These are phyloP conservation scores for Plectosphaerella plurivora DNA, from an alignment of 2,329 filamentous ascomycete genomes.

Conservation along the genomic window DNA sequence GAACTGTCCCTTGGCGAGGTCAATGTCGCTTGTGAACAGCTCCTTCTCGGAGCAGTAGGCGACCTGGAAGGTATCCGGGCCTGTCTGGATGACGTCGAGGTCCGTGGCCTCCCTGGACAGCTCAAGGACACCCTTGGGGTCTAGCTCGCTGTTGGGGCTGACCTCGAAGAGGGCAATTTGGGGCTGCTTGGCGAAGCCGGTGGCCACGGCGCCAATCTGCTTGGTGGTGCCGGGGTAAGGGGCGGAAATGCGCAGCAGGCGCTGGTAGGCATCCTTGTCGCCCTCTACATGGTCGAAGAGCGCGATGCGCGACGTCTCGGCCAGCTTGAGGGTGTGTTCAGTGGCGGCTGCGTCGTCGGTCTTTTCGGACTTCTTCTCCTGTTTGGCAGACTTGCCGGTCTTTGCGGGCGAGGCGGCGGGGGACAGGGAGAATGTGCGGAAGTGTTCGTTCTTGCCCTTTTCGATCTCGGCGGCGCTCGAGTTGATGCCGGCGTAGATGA, in stretches of 20 bases:
- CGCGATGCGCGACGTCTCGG: conserved; percentile 46
- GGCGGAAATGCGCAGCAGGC: conserved; percentile 50
- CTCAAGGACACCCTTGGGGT: conserved; percentile 43
- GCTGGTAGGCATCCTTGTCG: conserved; percentile 54
- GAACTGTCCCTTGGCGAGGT: conserved; percentile 15
- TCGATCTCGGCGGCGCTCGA: conserved; percentile 68
- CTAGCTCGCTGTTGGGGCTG: conserved; percentile 46
- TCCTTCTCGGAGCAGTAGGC: conserved; percentile 76
- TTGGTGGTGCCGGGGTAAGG: conserved; percentile 40
- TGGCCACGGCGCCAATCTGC: conserved; percentile 73
- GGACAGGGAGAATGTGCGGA: conserved; percentile 68
- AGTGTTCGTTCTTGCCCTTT: conserved; percentile 77
- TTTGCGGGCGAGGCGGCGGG: conserved; percentile 14
- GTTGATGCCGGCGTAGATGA: conserved; percentile 77
- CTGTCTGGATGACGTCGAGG: conserved; percentile 63
- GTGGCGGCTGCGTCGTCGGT: conserved; percentile 5
- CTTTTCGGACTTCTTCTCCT: conserved; percentile 26
- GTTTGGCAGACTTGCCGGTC: conserved; percentile 20
- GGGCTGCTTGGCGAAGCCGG: conserved; percentile 68
- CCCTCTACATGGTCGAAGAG: conserved; percentile 46
- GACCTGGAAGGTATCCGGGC: conserved; percentile 61
- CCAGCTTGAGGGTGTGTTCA: conserved; percentile 32
- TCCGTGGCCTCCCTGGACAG: conserved; percentile 59
- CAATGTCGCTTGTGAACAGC: conserved; percentile 60
- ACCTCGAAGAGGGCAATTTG: conserved; percentile 80